A percentile compares a stretch with the other conserved stretches of the same genome.
Conservation (phyloP, 306 rosid species). For the Crataegus laevigata region DNA sequence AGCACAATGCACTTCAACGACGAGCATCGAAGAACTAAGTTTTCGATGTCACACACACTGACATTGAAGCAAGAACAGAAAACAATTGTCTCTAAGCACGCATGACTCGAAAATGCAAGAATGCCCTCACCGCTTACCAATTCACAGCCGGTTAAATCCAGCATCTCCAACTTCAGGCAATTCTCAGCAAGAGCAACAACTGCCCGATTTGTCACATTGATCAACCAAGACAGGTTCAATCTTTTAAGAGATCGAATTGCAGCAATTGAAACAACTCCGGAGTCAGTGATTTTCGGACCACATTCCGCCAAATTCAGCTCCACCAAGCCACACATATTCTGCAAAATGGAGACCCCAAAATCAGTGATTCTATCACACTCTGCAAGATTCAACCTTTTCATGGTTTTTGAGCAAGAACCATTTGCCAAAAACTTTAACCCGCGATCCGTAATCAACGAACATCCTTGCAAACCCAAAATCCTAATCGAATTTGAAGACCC, state of each 20-base stretch:
- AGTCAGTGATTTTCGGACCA: conserved; percentile 24
- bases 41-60: not conserved
- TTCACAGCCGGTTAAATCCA: not conserved
- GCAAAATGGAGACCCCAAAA: conserved; percentile 12
- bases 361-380: conserved; percentile 25
- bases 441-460: conserved; percentile 16
- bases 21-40: not conserved
- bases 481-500: conserved; percentile 2
- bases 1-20: conserved; percentile 13
- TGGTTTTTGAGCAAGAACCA: conserved; percentile 15
- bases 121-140: not conserved
- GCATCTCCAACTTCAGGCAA: not conserved
- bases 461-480: conserved; percentile 19
- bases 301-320: conserved; percentile 27
- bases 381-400: conserved; percentile 10
- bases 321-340: conserved; percentile 15
- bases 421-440: conserved; percentile 13
- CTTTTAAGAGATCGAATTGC: conserved; percentile 8
- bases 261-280: conserved; percentile 12
- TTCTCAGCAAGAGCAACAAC: conserved; percentile 18
- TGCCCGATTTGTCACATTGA: conserved; percentile 18
- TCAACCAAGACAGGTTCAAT: conserved; percentile 18
- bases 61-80: not conserved
- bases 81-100: not conserved
- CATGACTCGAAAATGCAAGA: not conserved